A percentile compares a stretch with the other conserved stretches of the same genome.
Evolutionary conservation across 2,329 filamentous ascomycete genomes (phyloP).

Genomic region (Trichophyton benhamiae): DNA sequence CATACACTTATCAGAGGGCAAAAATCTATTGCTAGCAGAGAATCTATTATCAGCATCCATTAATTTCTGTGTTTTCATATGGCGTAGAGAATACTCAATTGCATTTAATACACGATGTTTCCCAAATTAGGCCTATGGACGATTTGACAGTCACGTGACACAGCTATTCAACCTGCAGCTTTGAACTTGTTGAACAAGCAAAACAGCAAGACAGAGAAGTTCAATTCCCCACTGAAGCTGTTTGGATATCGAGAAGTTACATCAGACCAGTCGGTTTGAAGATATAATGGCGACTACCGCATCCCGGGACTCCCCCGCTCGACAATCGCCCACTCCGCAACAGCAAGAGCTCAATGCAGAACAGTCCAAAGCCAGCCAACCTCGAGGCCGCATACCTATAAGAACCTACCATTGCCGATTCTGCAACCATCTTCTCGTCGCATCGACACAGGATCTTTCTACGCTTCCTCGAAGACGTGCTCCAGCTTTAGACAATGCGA

Average conservation of each 20-base stretch:
- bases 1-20: no score
- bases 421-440: constrained; percentile 53
- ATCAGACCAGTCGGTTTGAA: not conserved
- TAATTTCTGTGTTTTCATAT: no score
- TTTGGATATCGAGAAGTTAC: not conserved
- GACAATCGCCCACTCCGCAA: not conserved
- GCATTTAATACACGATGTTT: no score
- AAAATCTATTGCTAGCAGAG: no score
- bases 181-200: no score
- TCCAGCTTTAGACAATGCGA: constrained; percentile 41
- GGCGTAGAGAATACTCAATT: no score
- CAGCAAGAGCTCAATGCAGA: not conserved
- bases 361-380: not conserved
- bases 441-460: constrained; percentile 43
- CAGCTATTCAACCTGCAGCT: no score
- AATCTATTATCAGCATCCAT: no score
- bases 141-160: no score
- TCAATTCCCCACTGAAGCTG: no score
- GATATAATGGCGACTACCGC: not conserved
- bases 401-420: constrained; percentile 49
- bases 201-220: no score
- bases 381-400: constrained; percentile 22
- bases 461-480: constrained; percentile 41
- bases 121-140: no score
- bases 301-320: not conserved